phyloP scores from a whole-genome alignment of 2,329 filamentous ascomycete species.

The Diplodia intermedia region DNA sequence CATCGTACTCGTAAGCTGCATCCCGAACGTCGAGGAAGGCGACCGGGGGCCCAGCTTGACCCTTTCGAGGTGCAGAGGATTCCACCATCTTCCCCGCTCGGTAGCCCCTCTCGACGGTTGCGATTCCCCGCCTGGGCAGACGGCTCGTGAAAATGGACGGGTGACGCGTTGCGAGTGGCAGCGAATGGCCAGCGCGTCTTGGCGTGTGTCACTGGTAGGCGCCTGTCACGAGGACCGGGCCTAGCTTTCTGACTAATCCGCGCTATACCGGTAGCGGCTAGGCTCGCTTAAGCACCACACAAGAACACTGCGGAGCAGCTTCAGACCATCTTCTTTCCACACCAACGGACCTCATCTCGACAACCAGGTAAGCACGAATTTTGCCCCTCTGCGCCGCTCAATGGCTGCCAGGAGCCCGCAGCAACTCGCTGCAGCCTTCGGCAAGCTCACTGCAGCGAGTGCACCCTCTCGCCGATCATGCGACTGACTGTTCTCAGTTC shows the following conservation, averaged over 20 bases:
- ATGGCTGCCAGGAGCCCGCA: constrained; percentile 29
- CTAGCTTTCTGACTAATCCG: constrained; percentile 17
- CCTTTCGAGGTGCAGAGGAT: background rate
- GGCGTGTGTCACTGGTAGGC: constrained; percentile 23
- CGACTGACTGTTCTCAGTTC: constrained; percentile 31
- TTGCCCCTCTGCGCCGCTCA: constrained; percentile 5
- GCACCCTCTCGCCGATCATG: constrained; percentile 19
- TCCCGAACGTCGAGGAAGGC: constrained; percentile 26
- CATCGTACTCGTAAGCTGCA: constrained; percentile 22
- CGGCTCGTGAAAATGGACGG: background rate
- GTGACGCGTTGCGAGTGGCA: constrained; percentile 15
- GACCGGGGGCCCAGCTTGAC: constrained; percentile 8
- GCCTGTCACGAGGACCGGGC: background rate
- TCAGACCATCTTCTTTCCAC: constrained; percentile 39
- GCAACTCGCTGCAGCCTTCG: constrained; percentile 30
- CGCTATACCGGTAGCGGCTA: background rate
- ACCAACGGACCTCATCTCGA: constrained; percentile 53
- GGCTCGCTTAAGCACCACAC: constrained; percentile 32
- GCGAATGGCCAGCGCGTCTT: constrained; percentile 8
- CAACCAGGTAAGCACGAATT: constrained; percentile 49
- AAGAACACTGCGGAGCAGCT: constrained; percentile 25
- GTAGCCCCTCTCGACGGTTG: constrained; percentile 8
- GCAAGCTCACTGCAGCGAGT: constrained; percentile 34
- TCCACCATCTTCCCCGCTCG: constrained; percentile 18
- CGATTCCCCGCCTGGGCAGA: constrained; percentile 3